These are phyloP conservation scores for Diacronema lutheri DNA, from an alignment of 78 protist species.

Conservation along the genomic window DNA sequence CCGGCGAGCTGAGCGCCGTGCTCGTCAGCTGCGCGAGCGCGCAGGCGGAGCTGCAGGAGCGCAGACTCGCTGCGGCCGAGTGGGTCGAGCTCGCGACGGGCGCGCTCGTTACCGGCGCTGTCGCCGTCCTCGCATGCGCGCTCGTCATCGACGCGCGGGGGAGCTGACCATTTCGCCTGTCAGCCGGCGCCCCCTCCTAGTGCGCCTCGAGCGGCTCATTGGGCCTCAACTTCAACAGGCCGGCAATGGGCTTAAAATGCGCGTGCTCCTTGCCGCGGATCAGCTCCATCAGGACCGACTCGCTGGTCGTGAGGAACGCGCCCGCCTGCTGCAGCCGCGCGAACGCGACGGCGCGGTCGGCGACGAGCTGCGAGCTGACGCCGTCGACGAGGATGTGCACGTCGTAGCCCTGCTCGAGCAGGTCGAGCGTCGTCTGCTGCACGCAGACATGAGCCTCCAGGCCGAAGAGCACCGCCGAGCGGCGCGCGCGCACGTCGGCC, in stretches of 20 bases:
- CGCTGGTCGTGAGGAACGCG: neutral
- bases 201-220: too few species aligned
- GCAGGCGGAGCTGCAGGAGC: too few species aligned
- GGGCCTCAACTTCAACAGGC: neutral
- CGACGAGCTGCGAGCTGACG: neutral
- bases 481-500: neutral
- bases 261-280: neutral
- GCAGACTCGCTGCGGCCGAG: too few species aligned
- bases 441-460: slow-evolving; percentile 46
- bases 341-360: neutral
- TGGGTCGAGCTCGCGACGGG: too few species aligned
- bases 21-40: too few species aligned
- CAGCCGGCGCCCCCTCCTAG: too few species aligned
- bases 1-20: too few species aligned
- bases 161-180: too few species aligned
- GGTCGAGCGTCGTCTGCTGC: slow-evolving; percentile 35
- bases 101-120: too few species aligned
- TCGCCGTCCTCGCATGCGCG: too few species aligned
- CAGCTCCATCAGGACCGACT: neutral
- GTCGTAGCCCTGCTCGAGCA: slow-evolving; percentile 8
- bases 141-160: too few species aligned
- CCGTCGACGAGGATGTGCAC: slow-evolving; percentile 30
- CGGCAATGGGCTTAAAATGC: neutral
- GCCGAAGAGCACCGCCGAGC: neutral
- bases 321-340: neutral